Evolutionary conservation across 352 stramenopile genomes (phyloP).

Genomic region (Globisporangium solare): DNA sequence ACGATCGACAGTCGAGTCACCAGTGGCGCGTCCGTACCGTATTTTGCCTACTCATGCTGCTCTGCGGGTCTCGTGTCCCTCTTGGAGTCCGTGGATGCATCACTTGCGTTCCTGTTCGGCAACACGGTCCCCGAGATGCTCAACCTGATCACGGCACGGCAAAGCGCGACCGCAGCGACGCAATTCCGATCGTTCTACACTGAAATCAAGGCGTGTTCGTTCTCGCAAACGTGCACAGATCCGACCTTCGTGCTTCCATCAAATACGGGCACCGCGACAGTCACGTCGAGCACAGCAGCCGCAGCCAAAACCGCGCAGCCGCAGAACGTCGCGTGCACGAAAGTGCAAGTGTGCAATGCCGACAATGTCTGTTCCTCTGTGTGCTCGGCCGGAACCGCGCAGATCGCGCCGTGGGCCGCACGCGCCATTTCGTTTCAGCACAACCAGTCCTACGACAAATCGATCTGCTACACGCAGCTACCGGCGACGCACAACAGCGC

Average conservation of each 20-base stretch:
- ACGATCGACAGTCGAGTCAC: slow-evolving; percentile 36
- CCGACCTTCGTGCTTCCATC: slow-evolving; percentile 34
- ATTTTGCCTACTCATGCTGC: slow-evolving; percentile 49
- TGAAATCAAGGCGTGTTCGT: slow-evolving; percentile 35
- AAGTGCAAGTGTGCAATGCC: slow-evolving; percentile 46
- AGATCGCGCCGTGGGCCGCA: slow-evolving; percentile 52
- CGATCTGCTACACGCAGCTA: slow-evolving; percentile 68
- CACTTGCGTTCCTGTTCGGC: slow-evolving; percentile 39
- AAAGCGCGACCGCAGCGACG: slow-evolving; percentile 17
- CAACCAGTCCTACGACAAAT: slow-evolving; percentile 60
- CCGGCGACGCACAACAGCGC: slow-evolving; percentile 73
- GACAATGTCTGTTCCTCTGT: slow-evolving; percentile 61
- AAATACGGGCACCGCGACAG: slow-evolving; percentile 12
- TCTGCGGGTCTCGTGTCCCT: slow-evolving; percentile 30
- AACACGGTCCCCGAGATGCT: slow-evolving; percentile 47
- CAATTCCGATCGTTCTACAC: slow-evolving; percentile 41
- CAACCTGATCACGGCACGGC: slow-evolving; percentile 39
- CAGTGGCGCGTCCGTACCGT: slow-evolving; percentile 24
- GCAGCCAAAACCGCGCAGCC: slow-evolving; percentile 30
- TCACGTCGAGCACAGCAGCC: slow-evolving; percentile 12
- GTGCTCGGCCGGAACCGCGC: slow-evolving; percentile 49
- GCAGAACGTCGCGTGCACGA: slow-evolving; percentile 47
- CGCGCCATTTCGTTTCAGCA: slow-evolving; percentile 61
- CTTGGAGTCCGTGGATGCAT: slow-evolving; percentile 39
- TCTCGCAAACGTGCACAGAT: slow-evolving; percentile 31